Conservation (phyloP, 805 yeast genomes). For the Candida germanica region DNA sequence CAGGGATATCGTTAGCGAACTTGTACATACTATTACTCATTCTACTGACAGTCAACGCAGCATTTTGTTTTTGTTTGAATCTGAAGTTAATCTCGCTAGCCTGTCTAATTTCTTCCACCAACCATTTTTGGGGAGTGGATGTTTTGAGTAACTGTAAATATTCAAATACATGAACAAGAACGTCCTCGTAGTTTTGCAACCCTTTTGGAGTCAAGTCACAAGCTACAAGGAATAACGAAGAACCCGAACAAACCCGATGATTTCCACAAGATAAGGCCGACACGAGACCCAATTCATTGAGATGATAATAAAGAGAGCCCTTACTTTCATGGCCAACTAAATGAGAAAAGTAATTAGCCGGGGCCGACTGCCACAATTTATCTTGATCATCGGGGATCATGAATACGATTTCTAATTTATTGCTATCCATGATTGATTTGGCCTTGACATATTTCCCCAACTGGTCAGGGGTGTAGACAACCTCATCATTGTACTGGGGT, state of each 20-base stretch:
- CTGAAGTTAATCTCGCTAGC: constrained; percentile 69
- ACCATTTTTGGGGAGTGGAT: constrained; percentile 66
- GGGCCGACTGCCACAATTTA: constrained; percentile 59
- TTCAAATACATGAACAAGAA: constrained; percentile 61
- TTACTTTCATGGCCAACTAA: constrained; percentile 89
- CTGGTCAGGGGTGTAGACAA: constrained; percentile 49
- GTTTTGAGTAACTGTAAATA: constrained; percentile 60
- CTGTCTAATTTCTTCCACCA: constrained; percentile 71
- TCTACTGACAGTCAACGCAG: constrained; percentile 69
- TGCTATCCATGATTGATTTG: constrained; percentile 79
- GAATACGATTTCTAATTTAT: constrained; percentile 65
- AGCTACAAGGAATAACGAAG: constrained; percentile 63
- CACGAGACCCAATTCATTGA: constrained; percentile 77
- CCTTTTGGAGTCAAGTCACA: constrained; percentile 79
- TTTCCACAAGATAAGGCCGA: constrained; percentile 74
- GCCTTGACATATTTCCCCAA: constrained; percentile 57
- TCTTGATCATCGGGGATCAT: constrained; percentile 71
- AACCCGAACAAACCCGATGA: constrained; percentile 62
- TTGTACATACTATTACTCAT: constrained; percentile 63
- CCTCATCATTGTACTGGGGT: constrained; percentile 43
- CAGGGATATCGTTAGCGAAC: constrained; percentile 49
- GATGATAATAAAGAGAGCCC: constrained; percentile 72
- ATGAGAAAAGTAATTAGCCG: constrained; percentile 72
- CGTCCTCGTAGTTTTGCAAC: constrained; percentile 55
- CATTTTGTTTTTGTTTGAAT: constrained; percentile 73